Evolutionary conservation across 2,329 filamentous ascomycete genomes (phyloP).

Genomic region (Penicillium sp.): DNA sequence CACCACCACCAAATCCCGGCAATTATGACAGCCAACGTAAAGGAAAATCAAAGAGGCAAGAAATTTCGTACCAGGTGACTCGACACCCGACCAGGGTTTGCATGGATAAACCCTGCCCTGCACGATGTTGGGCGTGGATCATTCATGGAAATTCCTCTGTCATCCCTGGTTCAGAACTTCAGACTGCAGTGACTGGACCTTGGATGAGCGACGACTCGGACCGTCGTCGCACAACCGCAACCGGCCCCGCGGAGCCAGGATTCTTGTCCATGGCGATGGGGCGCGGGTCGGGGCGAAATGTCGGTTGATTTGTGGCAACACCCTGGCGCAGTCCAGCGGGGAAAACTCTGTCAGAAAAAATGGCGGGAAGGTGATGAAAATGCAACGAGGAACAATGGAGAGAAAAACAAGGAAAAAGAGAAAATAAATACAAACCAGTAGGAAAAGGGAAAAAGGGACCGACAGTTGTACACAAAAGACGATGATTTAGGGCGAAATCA

Average conservation of each 20-base stretch:
- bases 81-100: constrained; percentile 7
- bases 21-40: too few species aligned
- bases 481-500: background rate
- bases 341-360: background rate
- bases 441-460: background rate
- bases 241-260: constrained; percentile 31
- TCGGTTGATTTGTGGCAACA: background rate
- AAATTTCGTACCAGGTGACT: constrained; percentile 11
- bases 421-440: background rate
- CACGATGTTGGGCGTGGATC: constrained; percentile 14
- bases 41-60: background rate
- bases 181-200: constrained; percentile 8
- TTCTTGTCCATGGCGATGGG: constrained; percentile 29
- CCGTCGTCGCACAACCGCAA: constrained; percentile 37
- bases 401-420: background rate
- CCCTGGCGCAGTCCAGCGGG: background rate
- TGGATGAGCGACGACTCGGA: constrained; percentile 35
- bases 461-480: background rate
- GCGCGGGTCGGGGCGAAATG: constrained; percentile 28
- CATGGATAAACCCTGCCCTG: constrained; percentile 14
- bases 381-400: background rate
- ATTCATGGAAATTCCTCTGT: constrained; percentile 13
- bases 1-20: background rate
- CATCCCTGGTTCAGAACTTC: constrained; percentile 2
- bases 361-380: background rate